Percentiles rank a stretch among this genome's conserved stretches.
These are phyloP conservation scores for Alternaria sp. DNA, from an alignment of 2,329 filamentous ascomycete genomes.

Conservation along the genomic window DNA sequence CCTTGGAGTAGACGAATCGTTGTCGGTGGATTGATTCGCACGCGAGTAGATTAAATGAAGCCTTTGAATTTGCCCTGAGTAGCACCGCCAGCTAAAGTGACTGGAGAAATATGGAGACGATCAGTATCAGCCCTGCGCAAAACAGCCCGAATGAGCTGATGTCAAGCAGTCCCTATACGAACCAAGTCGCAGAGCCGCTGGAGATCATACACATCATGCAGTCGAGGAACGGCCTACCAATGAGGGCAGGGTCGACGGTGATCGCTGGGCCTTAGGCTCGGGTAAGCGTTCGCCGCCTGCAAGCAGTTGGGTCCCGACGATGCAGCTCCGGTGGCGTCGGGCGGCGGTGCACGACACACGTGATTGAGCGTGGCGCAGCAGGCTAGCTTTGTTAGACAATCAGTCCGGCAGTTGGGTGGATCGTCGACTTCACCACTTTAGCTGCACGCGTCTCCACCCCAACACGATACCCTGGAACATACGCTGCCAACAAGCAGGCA, in stretches of 20 bases:
- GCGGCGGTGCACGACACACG: conserved; percentile 4
- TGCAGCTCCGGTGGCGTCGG: conserved; percentile 1
- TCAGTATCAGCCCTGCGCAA: conserved; percentile 37
- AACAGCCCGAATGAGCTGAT: conserved; percentile 21
- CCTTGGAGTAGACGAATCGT: conserved; percentile 1
- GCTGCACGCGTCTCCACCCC: conserved; percentile 3
- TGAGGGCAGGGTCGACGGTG: not conserved
- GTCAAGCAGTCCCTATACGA: conserved; percentile 30
- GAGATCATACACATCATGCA: conserved; percentile 16
- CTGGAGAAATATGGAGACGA: conserved; percentile 1
- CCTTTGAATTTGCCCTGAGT: not conserved
- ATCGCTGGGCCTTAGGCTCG: conserved; percentile 1
- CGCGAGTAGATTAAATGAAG: conserved; percentile 16
- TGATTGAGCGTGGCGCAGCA: not conserved
- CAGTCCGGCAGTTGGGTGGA: conserved; percentile 1
- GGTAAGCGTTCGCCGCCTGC: conserved; percentile 9
- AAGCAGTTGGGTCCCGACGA: not conserved
- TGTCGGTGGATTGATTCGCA: conserved; percentile 4
- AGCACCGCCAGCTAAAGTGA: conserved; percentile 6
- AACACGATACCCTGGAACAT: not conserved
- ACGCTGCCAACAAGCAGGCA: not conserved
- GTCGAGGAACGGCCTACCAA: conserved; percentile 2
- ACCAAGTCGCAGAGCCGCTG: conserved; percentile 35
- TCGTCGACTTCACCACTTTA: conserved; percentile 13
- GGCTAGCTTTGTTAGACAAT: conserved; percentile 6